phyloP scores from a whole-genome alignment of 2,329 filamentous ascomycete species.

The Fusarium tricinctum region DNA sequence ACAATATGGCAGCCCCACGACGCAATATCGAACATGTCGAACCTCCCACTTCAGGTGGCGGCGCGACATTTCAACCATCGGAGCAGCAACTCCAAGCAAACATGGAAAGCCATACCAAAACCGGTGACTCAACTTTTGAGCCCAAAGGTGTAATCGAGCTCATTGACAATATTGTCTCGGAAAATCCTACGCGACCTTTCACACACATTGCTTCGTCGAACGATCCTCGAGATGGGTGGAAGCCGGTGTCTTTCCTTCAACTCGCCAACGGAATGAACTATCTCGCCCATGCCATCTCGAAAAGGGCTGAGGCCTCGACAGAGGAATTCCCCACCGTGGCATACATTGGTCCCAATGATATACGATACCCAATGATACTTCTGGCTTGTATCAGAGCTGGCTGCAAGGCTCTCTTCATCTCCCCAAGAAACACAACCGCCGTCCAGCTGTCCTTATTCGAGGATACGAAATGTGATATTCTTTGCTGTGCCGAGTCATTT shows the following conservation, averaged over 20 bases:
- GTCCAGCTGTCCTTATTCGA: conserved; percentile 19
- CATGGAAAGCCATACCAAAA: background rate
- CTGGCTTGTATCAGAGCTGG: conserved; percentile 4
- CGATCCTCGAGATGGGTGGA: background rate
- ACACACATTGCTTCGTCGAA: background rate
- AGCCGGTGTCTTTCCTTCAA: background rate
- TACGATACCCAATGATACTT: background rate
- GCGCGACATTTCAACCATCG: background rate
- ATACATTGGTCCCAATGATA: conserved; percentile 5
- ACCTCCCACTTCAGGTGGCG: background rate
- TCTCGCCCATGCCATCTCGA: conserved; percentile 5
- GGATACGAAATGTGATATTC: background rate
- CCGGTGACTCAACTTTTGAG: background rate
- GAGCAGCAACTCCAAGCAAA: background rate
- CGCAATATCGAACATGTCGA: background rate
- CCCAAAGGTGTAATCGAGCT: background rate
- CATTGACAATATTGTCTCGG: background rate
- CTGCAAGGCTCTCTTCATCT: conserved; percentile 15
- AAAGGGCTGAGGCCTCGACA: background rate
- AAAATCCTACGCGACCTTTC: background rate
- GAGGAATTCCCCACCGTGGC: background rate
- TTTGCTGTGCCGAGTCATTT: background rate
- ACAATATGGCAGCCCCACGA: background rate
- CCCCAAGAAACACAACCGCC: background rate
- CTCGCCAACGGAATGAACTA: conserved; percentile 6